These are phyloP conservation scores for Epichloe elymi DNA, from an alignment of 2,329 filamentous ascomycete species.

Conservation along the genomic window DNA sequence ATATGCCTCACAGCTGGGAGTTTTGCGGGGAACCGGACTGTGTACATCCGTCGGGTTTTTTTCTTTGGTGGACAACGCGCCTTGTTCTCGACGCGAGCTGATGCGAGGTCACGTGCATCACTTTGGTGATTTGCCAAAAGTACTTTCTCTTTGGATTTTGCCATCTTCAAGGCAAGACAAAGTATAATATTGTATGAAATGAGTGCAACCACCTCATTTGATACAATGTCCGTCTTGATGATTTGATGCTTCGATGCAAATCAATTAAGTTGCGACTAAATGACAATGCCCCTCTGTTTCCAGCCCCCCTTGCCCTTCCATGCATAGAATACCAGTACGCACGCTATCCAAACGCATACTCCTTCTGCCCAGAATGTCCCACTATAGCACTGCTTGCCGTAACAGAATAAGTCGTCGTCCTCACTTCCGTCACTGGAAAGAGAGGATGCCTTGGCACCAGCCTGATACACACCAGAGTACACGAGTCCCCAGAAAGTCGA, in stretches of 20 bases:
- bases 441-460: conserved; percentile 37
- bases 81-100: conserved; percentile 11
- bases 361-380: conserved; percentile 78
- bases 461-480: conserved; percentile 74
- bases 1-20: background rate
- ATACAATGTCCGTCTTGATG: too few relatives aligned
- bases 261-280: conserved; percentile 13
- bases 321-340: conserved; percentile 58
- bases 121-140: background rate
- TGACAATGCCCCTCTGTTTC: conserved; percentile 61
- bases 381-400: conserved; percentile 71
- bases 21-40: background rate
- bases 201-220: too few relatives aligned
- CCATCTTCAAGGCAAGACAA: too few relatives aligned
- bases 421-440: conserved; percentile 15
- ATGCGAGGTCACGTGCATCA: conserved; percentile 18
- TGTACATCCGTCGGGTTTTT: background rate
- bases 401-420: conserved; percentile 52
- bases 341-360: conserved; percentile 64
- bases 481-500: conserved; percentile 82
- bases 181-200: too few relatives aligned
- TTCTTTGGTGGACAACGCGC: conserved; percentile 6
- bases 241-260: too few relatives aligned
- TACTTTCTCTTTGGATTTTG: too few relatives aligned
- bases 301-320: conserved; percentile 70